Percentiles rank a stretch among this genome's conserved stretches.
Evolutionary conservation across 2,329 filamentous ascomycete species (phyloP).

Genomic region (Rutstroemia sp.): DNA sequence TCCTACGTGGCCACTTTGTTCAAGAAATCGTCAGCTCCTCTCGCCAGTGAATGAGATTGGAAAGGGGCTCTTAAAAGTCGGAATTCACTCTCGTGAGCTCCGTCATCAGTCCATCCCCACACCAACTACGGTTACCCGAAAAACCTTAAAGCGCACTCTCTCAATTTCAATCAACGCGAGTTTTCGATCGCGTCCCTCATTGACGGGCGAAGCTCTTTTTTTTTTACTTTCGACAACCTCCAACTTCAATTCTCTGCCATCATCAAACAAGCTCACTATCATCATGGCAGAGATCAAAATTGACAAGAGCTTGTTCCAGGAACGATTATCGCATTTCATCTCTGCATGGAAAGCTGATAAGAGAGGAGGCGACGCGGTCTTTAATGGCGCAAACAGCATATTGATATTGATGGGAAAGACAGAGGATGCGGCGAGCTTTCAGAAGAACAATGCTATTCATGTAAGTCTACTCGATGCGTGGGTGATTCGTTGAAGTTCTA

Average conservation of each 20-base stretch:
- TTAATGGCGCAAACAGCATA: conserved; percentile 80
- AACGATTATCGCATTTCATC: conserved; percentile 80
- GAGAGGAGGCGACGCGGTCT: conserved; percentile 75
- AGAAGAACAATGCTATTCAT: conserved; percentile 96
- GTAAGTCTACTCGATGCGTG: conserved; percentile 44
- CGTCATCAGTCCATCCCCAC: not conserved
- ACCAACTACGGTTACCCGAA: not conserved
- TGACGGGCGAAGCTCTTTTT: not conserved
- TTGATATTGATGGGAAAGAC: conserved; percentile 92
- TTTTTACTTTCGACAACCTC: conserved; percentile 8
- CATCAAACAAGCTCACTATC: conserved; percentile 10
- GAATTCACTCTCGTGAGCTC: too few species aligned
- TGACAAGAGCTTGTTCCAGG: conserved; percentile 88
- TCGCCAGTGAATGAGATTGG: not conserved
- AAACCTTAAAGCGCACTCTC: not conserved
- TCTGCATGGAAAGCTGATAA: conserved; percentile 96
- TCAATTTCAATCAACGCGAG: conserved; percentile 17
- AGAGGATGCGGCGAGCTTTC: conserved; percentile 76
- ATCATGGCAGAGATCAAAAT: conserved; percentile 76
- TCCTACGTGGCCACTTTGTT: too few species aligned
- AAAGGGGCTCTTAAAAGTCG: not conserved
- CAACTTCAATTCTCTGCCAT: conserved; percentile 20
- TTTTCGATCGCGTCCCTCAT: conserved; percentile 19
- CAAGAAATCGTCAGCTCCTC: not conserved
- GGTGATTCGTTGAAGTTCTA: not conserved